A percentile compares a stretch with the other conserved stretches of the same genome.
These are phyloP conservation scores for Hymenoscyphus fraxineus DNA, from an alignment of 2,329 filamentous ascomycete genomes.

Conservation along the genomic window DNA sequence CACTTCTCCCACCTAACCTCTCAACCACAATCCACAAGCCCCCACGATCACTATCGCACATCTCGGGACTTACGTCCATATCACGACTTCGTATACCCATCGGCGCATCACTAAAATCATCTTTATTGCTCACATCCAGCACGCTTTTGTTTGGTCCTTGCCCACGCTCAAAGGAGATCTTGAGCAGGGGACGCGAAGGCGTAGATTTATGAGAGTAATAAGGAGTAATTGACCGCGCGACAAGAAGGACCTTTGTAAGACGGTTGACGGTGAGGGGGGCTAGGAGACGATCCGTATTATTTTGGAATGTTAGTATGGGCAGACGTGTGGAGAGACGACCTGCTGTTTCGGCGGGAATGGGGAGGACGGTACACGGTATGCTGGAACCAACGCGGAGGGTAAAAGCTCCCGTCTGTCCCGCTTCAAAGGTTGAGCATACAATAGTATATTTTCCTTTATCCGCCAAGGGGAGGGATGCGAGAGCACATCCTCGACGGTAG, in stretches of 20 bases:
- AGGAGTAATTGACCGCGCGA: slow-evolving; percentile 33
- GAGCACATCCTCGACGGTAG: slow-evolving; percentile 75
- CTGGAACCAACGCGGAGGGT: slow-evolving; percentile 69
- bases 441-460: slow-evolving; percentile 77
- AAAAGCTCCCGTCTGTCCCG: slow-evolving; percentile 71
- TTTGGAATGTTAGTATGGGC: slow-evolving; percentile 46
- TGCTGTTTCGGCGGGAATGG: slow-evolving; percentile 69
- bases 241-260: slow-evolving; percentile 25
- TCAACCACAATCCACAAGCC: slow-evolving; percentile 81
- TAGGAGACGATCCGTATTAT: slow-evolving; percentile 47
- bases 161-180: slow-evolving; percentile 69
- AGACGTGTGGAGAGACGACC: slow-evolving; percentile 66
- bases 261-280: slow-evolving; percentile 28
- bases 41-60: slow-evolving; percentile 45
- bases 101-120: slow-evolving; percentile 67
- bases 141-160: slow-evolving; percentile 64
- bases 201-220: slow-evolving; percentile 2
- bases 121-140: slow-evolving; percentile 64
- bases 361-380: slow-evolving; percentile 50
- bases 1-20: slow-evolving; percentile 54
- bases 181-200: slow-evolving; percentile 47
- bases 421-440: slow-evolving; percentile 86
- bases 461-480: slow-evolving; percentile 58
- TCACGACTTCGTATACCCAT: slow-evolving; percentile 66
- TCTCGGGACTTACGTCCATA: slow-evolving; percentile 68